Conservation (phyloP, 106 monocot genomes). For the Dioscorea dumetorum region DNA sequence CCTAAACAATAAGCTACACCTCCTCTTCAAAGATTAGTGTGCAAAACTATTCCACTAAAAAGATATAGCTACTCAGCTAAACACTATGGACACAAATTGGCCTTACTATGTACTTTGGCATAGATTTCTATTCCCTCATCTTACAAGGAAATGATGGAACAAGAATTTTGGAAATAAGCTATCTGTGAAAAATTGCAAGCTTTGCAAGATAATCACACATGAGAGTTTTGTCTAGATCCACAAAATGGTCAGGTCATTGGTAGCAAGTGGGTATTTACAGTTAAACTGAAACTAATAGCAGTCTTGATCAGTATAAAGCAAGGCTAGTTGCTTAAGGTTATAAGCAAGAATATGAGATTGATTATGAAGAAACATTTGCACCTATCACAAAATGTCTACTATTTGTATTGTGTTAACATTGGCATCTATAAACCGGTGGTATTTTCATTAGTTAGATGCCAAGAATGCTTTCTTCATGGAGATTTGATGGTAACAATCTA, state of each 20-base stretch:
- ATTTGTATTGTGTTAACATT: not conserved
- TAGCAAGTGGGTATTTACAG: conserved; percentile 9
- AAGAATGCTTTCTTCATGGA: not conserved
- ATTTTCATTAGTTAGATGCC: not conserved
- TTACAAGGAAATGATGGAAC: conserved; percentile 7
- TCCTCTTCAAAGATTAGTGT: too few relatives aligned
- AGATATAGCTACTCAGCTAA: too few relatives aligned
- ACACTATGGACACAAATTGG: too few relatives aligned
- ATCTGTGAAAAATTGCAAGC: conserved; percentile 12
- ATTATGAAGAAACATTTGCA: not conserved
- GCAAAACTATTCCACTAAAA: too few relatives aligned
- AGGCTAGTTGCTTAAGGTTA: conserved; percentile 1
- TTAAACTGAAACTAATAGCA: conserved; percentile 9
- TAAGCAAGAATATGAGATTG: not conserved
- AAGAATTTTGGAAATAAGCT: conserved; percentile 9
- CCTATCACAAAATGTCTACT: not conserved
- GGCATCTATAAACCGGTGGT: not conserved
- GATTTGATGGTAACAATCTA: not conserved
- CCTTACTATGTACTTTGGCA: too few relatives aligned
- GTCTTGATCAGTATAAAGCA: conserved; percentile 20
- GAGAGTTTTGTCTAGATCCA: not conserved
- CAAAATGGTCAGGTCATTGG: not conserved
- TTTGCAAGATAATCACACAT: not conserved
- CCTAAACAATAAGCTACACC: too few relatives aligned
- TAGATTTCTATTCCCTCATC: not conserved